These are phyloP conservation scores for Suillus cothurnatus DNA, from an alignment of 768 basidiomycete species.

Conservation along the genomic window DNA sequence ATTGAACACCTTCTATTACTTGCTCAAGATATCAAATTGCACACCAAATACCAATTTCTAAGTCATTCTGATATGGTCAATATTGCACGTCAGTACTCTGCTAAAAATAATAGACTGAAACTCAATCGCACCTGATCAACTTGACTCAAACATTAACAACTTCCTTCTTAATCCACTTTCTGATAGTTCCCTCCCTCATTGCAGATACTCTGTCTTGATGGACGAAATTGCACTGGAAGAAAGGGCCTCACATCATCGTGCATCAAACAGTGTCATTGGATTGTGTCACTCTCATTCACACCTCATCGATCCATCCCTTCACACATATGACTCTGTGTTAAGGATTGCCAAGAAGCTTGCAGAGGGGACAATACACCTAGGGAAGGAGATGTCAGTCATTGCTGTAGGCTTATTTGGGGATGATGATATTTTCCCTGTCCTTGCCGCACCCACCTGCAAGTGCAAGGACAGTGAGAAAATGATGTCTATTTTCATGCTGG, in stretches of 20 bases:
- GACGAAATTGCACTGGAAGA: slow-evolving; percentile 22
- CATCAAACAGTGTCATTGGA: slow-evolving; percentile 13
- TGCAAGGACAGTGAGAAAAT: too few species aligned
- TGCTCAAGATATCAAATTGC: background rate
- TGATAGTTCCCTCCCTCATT: background rate
- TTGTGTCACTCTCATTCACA: slow-evolving; percentile 16
- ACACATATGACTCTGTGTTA: slow-evolving; percentile 4
- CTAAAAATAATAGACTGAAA: background rate
- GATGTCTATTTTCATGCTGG: too few species aligned
- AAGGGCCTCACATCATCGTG: slow-evolving; percentile 9
- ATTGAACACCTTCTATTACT: background rate
- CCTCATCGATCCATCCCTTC: background rate
- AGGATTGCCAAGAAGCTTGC: too few species aligned
- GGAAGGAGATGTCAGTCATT: too few species aligned
- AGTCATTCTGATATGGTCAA: background rate
- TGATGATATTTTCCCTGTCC: too few species aligned
- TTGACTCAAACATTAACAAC: slow-evolving; percentile 15
- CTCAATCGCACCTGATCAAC: slow-evolving; percentile 5
- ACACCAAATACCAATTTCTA: background rate
- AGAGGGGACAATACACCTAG: too few species aligned
- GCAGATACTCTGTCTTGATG: slow-evolving; percentile 14
- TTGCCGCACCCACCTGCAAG: too few species aligned
- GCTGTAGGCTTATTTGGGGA: too few species aligned
- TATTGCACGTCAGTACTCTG: background rate
- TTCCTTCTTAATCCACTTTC: slow-evolving; percentile 9